These are phyloP conservation scores for Tetradesmus obliquus DNA, from an alignment of 139 green algal genomes.

Conservation along the genomic window DNA sequence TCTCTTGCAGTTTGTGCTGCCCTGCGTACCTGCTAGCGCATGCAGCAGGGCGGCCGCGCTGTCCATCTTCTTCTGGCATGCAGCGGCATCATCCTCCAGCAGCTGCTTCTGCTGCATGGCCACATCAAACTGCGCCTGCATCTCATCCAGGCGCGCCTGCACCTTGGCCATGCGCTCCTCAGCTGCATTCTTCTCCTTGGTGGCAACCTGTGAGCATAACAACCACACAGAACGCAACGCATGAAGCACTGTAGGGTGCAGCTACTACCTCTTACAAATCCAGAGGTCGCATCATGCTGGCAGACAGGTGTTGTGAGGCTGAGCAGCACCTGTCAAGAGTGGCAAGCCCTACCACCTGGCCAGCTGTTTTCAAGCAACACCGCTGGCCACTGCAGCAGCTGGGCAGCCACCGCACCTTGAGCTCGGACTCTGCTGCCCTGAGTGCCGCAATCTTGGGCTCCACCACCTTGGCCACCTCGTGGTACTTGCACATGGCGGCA, in stretches of 20 bases:
- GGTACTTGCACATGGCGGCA: constrained; percentile 95
- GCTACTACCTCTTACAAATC: too few relatives aligned
- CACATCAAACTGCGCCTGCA: constrained; percentile 93
- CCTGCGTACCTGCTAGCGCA: constrained; percentile 74
- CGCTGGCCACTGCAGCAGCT: background rate
- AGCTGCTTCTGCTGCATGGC: constrained; percentile 93
- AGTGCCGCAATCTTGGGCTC: constrained; percentile 95
- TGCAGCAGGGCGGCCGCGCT: constrained; percentile 89
- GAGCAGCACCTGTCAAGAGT: too few relatives aligned
- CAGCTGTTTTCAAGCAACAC: background rate
- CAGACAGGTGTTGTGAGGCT: too few relatives aligned
- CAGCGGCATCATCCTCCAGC: constrained; percentile 90
- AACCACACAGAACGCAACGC: background rate
- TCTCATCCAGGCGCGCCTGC: constrained; percentile 91
- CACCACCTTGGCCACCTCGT: constrained; percentile 90
- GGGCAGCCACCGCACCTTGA: constrained; percentile 69
- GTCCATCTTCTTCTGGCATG: constrained; percentile 93
- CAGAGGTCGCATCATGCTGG: too few relatives aligned
- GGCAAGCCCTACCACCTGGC: background rate
- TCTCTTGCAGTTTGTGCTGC: background rate
- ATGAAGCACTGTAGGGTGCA: background rate
- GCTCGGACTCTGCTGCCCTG: constrained; percentile 84
- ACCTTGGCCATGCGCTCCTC: constrained; percentile 92
- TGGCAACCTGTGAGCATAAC: constrained; percentile 52
- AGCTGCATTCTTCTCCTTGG: constrained; percentile 91